These are phyloP conservation scores for Lactifluus piperatus DNA, from an alignment of 768 basidiomycete genomes.

Conservation along the genomic window DNA sequence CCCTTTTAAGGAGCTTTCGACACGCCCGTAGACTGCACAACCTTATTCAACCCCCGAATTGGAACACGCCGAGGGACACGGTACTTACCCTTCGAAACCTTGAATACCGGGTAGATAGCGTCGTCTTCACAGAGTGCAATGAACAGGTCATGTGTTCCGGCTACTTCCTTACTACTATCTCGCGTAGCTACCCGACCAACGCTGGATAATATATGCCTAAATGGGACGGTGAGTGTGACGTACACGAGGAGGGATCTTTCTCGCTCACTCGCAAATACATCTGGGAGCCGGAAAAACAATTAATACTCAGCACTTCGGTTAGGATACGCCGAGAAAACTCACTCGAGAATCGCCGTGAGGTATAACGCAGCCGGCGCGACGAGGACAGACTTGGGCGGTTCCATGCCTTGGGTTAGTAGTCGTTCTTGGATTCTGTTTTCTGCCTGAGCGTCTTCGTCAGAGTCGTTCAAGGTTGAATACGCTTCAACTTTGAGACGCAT, in stretches of 20 bases:
- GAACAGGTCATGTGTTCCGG: slow-evolving; percentile 76
- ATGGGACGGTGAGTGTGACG: slow-evolving; percentile 11
- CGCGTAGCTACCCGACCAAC: slow-evolving; percentile 79
- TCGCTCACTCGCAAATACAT: slow-evolving; percentile 78
- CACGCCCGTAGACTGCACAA: slow-evolving; percentile 34
- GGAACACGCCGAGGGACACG: not conserved
- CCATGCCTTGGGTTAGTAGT: slow-evolving; percentile 39
- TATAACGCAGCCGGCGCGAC: slow-evolving; percentile 81
- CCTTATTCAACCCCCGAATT: not conserved
- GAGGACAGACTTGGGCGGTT: slow-evolving; percentile 35
- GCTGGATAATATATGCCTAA: slow-evolving; percentile 78
- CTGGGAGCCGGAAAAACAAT: slow-evolving; percentile 32
- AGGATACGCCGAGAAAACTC: slow-evolving; percentile 28
- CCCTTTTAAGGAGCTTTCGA: slow-evolving; percentile 21
- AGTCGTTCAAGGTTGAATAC: slow-evolving; percentile 77
- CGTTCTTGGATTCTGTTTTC: slow-evolving; percentile 56
- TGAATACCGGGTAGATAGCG: slow-evolving; percentile 76
- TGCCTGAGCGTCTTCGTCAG: slow-evolving; percentile 62
- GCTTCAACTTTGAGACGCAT: slow-evolving; percentile 82
- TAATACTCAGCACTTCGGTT: slow-evolving; percentile 5
- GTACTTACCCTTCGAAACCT: slow-evolving; percentile 70
- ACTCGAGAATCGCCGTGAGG: slow-evolving; percentile 91
- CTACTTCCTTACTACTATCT: slow-evolving; percentile 71
- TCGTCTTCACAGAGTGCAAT: slow-evolving; percentile 87
- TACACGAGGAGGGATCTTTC: not conserved